Conservation (phyloP, 176 grass and related monocot genomes). For the Paspalum notatum region DNA sequence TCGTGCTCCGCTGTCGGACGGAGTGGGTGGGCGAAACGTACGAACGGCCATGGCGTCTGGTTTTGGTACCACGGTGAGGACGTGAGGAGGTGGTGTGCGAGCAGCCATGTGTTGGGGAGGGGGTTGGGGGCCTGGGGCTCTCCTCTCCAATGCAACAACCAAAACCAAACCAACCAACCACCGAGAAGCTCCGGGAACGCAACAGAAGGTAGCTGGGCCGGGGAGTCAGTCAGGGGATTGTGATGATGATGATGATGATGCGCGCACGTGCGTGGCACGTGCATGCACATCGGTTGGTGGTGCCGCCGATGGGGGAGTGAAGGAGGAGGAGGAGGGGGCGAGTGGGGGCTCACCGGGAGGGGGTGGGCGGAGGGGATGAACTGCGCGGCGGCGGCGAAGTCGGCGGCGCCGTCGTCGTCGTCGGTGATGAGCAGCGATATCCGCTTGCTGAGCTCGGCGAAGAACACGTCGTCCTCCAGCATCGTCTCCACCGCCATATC, state of each 20-base stretch:
- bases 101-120: too few relatives aligned
- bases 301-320: too few relatives aligned
- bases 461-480: conserved; percentile 88
- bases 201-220: conserved; percentile 35
- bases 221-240: background rate
- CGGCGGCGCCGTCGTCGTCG: conserved; percentile 84
- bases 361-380: conserved; percentile 47
- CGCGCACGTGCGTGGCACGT: background rate
- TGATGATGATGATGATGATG: background rate
- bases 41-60: too few relatives aligned
- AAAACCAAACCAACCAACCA: too few relatives aligned
- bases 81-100: too few relatives aligned
- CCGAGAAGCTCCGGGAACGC: too few relatives aligned
- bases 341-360: conserved; percentile 37
- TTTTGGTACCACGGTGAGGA: too few relatives aligned
- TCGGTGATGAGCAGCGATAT: conserved; percentile 95
- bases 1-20: too few relatives aligned
- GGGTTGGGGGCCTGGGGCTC: too few relatives aligned
- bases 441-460: conserved; percentile 94
- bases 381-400: conserved; percentile 47
- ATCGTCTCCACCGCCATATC: conserved; percentile 58
- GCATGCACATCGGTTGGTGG: background rate
- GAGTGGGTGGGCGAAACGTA: too few relatives aligned
- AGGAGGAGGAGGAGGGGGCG: background rate
- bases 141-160: too few relatives aligned